Conservation (phyloP, 2,329 filamentous ascomycete species). For the Hawksworthiomyces lignivorus region DNA sequence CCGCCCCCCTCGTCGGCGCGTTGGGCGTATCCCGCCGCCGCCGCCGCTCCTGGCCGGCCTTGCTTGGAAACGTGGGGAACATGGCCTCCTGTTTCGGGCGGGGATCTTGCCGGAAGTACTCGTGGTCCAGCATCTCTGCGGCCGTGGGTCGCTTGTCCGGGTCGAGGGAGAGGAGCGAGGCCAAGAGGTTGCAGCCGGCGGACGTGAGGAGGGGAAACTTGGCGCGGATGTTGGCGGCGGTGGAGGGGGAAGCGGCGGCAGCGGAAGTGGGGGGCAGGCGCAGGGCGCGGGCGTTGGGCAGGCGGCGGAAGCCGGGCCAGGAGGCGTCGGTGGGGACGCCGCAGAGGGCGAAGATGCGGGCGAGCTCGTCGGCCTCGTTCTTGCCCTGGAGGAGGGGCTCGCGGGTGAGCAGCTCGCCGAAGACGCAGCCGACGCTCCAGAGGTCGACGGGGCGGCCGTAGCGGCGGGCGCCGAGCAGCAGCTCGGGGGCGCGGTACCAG, state of each 20-base stretch:
- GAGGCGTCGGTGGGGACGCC: conserved; percentile 73
- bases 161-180: conserved; percentile 64
- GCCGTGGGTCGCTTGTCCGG: conserved; percentile 65
- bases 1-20: conserved; percentile 71
- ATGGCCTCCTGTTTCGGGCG: conserved; percentile 82
- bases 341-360: conserved; percentile 81
- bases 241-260: conserved; percentile 46
- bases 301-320: conserved; percentile 80
- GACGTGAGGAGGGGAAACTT: conserved; percentile 76
- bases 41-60: conserved; percentile 82
- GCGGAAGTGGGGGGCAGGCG: conserved; percentile 50
- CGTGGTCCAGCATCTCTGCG: conserved; percentile 64
- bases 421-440: conserved; percentile 95
- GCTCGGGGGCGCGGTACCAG: conserved; percentile 91
- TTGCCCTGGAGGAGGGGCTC: conserved; percentile 78
- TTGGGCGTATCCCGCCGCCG: conserved; percentile 67
- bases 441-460: conserved; percentile 80
- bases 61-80: conserved; percentile 96
- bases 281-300: conserved; percentile 79
- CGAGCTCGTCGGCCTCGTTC: conserved; percentile 87
- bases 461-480: conserved; percentile 69
- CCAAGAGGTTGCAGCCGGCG: conserved; percentile 64
- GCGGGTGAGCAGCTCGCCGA: conserved; percentile 79
- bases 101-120: conserved; percentile 84
- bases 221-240: conserved; percentile 48